These are phyloP conservation scores for Xylaria polymorpha DNA, from an alignment of 2,329 filamentous ascomycete genomes.

Conservation along the genomic window DNA sequence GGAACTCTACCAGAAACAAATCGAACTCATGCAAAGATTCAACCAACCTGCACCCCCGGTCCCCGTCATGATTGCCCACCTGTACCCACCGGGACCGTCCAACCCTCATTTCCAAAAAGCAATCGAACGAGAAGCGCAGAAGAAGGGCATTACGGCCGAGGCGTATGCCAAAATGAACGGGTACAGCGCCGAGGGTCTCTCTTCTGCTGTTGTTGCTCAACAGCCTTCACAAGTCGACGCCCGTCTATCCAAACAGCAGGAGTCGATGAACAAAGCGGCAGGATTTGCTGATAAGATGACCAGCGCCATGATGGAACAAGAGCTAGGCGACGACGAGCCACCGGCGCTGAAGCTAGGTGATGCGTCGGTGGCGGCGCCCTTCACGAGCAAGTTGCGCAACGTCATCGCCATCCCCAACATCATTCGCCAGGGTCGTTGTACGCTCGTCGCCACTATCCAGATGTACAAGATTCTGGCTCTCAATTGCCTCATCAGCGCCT, in stretches of 20 bases:
- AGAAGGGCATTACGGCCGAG: constrained; percentile 75
- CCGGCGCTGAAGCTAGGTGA: constrained; percentile 97
- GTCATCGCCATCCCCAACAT: constrained; percentile 98
- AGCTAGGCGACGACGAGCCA: constrained; percentile 88
- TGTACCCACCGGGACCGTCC: constrained; percentile 88
- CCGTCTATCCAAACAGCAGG: constrained; percentile 69
- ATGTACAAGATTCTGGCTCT: constrained; percentile 99
- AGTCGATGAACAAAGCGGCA: constrained; percentile 77
- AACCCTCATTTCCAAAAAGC: constrained; percentile 97
- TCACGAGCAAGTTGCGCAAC: constrained; percentile 97
- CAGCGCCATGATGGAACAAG: constrained; percentile 86
- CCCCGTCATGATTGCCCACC: constrained; percentile 89
- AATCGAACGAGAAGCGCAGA: constrained; percentile 84
- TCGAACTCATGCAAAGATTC: constrained; percentile 90
- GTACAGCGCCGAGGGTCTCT: constrained; percentile 71
- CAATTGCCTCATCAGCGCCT: constrained; percentile 97
- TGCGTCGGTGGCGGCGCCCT: constrained; percentile 95
- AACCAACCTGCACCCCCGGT: constrained; percentile 94
- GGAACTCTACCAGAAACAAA: constrained; percentile 97
- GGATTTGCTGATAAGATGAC: constrained; percentile 89
- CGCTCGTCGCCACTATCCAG: constrained; percentile 96
- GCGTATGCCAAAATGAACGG: constrained; percentile 67
- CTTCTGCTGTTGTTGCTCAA: constrained; percentile 74
- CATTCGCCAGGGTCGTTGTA: constrained; percentile 96
- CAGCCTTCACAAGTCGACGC: constrained; percentile 65